phyloP scores from a whole-genome alignment of 768 basidiomycete genomes.

The Tubosaeta brunneosetosa region DNA sequence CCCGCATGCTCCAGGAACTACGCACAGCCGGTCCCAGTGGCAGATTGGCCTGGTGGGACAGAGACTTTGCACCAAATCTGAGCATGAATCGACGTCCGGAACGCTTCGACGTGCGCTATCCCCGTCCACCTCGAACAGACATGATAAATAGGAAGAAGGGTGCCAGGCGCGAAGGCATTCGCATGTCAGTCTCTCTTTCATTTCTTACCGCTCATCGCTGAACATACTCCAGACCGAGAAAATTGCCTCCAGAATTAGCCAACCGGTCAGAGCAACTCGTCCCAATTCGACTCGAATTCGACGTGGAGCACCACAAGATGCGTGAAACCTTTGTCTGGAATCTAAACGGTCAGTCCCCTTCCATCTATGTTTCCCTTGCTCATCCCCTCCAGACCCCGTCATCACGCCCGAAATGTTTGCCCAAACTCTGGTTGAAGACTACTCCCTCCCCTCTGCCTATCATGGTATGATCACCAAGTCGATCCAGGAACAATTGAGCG shows the following conservation, averaged over 20 bases:
- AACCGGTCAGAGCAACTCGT: constrained; percentile 77
- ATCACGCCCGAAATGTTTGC: constrained; percentile 90
- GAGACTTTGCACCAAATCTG: constrained; percentile 38
- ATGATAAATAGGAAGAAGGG: constrained; percentile 44
- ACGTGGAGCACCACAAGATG: constrained; percentile 90
- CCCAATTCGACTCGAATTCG: constrained; percentile 94
- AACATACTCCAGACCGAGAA: constrained; percentile 48
- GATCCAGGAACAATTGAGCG: constrained; percentile 85
- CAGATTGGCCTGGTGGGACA: constrained; percentile 60
- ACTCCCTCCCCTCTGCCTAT: constrained; percentile 63
- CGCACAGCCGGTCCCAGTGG: constrained; percentile 40
- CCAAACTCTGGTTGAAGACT: constrained; percentile 88
- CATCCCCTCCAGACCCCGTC: constrained; percentile 59
- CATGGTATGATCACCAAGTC: constrained; percentile 67
- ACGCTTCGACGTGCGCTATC: constrained; percentile 54
- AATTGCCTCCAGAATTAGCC: constrained; percentile 49
- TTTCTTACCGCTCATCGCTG: background rate
- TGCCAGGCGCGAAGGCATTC: constrained; percentile 63
- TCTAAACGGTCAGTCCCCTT: constrained; percentile 64
- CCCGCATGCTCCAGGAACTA: constrained; percentile 49
- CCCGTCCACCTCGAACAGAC: constrained; percentile 39
- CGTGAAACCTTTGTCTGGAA: constrained; percentile 99
- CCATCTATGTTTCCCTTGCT: background rate
- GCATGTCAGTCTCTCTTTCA: constrained; percentile 53
- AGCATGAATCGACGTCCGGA: constrained; percentile 27